Base-by-base conservation (phyloP, 192 early-diverging fungal genomes). In the Cetraspora pellucida region DNA sequence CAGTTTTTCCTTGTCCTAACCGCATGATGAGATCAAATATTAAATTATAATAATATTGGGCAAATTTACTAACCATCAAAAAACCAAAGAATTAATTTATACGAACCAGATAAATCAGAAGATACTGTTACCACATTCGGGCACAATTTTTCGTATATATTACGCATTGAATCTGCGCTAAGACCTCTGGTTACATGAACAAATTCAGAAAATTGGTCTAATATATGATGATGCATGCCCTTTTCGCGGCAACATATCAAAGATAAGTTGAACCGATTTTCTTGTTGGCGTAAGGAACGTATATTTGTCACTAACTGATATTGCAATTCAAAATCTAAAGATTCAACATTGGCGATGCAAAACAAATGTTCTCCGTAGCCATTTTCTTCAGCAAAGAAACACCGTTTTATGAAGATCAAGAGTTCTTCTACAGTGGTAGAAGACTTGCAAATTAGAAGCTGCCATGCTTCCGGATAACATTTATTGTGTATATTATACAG, bases 361-460 rank as follows among this genome's bases (percentile, higher is more conserved):
- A 78, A 78, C 10, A 78, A 31, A 10, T 57, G 30, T 43, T 43
- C 44, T 16, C 30, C 17, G 11, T 75, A 75, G 45, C 60, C 46
- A 64, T 75, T 75, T 4, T 21, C 63, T 17, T 27, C 1, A n/a
- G 73, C 73, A 60, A 75, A 78, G 47, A 78, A 78, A 65, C 77
- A 78, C 10, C 77, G 50, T 52, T 72, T 78, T 30, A 60, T 30
- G 2, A 78, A 72, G 17, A 72, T 21, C n/a, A 49, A 47, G 8
- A 78, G 60, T 57, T 78, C 77, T 49, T 78, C 77, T 14, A 28
- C 58, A 21, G 77, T 78, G 6, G 77, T 78, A n/a, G 71, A 57
- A 25, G 60, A 8, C 17, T 19, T 47, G 43, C 77, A 78, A 61
- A 78, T 72, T 31, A 78, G 47, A 23, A 74, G 37, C 19, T 78